phyloP scores from a whole-genome alignment of 768 basidiomycete genomes.

The Trametes gibbosa region DNA sequence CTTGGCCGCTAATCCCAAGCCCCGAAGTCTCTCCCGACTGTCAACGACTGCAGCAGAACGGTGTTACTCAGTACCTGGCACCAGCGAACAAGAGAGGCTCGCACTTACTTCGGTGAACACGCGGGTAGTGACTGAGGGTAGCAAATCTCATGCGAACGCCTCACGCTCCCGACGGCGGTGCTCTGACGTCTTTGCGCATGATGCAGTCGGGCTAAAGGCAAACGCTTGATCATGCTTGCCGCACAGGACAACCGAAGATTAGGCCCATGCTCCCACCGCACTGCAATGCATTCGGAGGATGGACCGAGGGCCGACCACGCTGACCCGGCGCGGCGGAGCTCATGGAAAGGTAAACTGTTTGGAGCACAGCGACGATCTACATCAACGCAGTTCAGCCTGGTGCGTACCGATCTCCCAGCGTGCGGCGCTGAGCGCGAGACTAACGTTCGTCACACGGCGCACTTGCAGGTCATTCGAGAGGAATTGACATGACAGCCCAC shows the following conservation, averaged over 20 bases:
- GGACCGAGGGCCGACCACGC: not conserved
- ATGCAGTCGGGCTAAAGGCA: conserved; percentile 3
- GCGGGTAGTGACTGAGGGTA: no score
- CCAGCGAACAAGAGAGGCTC: no score
- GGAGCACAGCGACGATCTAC: conserved; percentile 2
- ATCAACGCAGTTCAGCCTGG: not conserved
- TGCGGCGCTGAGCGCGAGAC: not conserved
- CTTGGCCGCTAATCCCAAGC: no score
- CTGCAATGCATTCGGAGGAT: not conserved
- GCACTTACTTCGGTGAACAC: no score
- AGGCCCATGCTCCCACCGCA: not conserved
- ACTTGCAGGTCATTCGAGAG: not conserved
- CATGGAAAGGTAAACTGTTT: not conserved
- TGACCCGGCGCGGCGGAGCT: not conserved
- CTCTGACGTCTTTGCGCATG: not conserved
- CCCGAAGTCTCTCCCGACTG: no score
- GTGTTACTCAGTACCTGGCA: no score
- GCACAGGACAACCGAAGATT: conserved; percentile 1
- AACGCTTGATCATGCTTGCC: conserved; percentile 6
- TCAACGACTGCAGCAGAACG: no score
- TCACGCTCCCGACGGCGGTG: not conserved
- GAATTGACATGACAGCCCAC: not conserved
- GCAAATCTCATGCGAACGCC: no score
- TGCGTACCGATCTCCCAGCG: not conserved
- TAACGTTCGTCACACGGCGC: not conserved